A percentile compares a stretch with the other conserved stretches of the same genome.
Conservation (phyloP, 371 early-diverging fungal genomes). For the Saksenaea oblongispora region DNA sequence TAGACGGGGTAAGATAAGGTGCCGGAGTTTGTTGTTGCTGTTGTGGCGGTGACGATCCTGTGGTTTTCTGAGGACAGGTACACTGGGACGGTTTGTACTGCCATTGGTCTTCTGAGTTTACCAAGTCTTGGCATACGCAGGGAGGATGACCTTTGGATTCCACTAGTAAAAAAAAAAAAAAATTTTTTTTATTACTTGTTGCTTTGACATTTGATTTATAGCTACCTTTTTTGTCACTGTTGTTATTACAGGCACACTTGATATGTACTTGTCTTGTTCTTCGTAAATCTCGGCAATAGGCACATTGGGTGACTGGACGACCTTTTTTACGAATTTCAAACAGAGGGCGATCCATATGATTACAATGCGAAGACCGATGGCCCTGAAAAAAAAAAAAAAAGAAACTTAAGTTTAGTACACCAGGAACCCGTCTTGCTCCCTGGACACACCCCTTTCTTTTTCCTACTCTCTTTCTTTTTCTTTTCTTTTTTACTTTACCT, state of each 20-base stretch:
- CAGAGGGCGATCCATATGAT: conserved; percentile 65
- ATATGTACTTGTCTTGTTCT: conserved; percentile 75
- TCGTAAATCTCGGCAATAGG: conserved; percentile 74
- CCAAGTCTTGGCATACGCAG: conserved; percentile 2
- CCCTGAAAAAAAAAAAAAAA: conserved; percentile 39
- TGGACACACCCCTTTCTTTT: background rate
- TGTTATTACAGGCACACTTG: conserved; percentile 64
- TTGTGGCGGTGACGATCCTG: conserved; percentile 1
- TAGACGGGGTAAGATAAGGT: background rate
- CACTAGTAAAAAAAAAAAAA: background rate
- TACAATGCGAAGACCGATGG: conserved; percentile 67
- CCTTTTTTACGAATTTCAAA: conserved; percentile 78
- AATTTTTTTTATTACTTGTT: background rate
- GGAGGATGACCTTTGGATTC: background rate
- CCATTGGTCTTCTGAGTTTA: conserved; percentile 6
- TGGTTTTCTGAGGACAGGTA: conserved; percentile 5
- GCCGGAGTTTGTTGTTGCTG: background rate
- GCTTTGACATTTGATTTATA: background rate
- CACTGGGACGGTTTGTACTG: conserved; percentile 1
- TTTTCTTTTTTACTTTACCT: conserved; percentile 19
- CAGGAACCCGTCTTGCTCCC: background rate
- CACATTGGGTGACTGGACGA: conserved; percentile 79
- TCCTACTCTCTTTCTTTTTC: background rate
- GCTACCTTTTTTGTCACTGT: conserved; percentile 40
- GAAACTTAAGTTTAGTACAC: conserved; percentile 7